Evolutionary conservation across 1,284 basidiomycete genomes (phyloP).

Genomic region (Rhodotorula sp.): DNA sequence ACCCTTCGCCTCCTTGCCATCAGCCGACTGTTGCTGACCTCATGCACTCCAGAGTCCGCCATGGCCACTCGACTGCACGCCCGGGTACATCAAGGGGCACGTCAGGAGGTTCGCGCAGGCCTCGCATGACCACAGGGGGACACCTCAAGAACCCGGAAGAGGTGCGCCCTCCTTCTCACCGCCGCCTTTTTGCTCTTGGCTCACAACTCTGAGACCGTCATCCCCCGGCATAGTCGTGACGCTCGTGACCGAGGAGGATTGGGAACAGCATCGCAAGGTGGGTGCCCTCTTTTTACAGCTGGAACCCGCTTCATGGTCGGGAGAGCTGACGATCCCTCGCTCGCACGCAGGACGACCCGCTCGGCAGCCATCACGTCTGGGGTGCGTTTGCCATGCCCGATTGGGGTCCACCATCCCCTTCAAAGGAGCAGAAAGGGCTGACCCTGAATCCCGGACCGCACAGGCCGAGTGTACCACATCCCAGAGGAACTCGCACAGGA

Average conservation of each 20-base stretch:
- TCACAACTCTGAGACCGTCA: too few species aligned
- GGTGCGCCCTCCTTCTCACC: too few species aligned
- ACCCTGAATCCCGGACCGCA: not conserved
- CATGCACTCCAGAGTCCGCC: constrained; percentile 33
- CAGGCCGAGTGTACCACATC: constrained; percentile 36
- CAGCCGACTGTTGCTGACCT: not conserved
- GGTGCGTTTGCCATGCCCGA: constrained; percentile 7
- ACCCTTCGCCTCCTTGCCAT: too few species aligned
- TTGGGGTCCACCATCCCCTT: constrained; percentile 20
- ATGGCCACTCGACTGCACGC: constrained; percentile 42
- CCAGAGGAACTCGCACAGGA: constrained; percentile 14
- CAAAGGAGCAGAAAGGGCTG: not conserved
- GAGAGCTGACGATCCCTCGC: not conserved
- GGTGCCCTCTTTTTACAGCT: not conserved
- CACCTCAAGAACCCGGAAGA: constrained; percentile 38
- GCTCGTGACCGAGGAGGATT: constrained; percentile 27
- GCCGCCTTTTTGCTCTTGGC: too few species aligned
- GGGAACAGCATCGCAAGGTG: constrained; percentile 31
- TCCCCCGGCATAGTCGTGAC: constrained; percentile 29
- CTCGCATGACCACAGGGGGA: constrained; percentile 69
- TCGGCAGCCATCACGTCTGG: constrained; percentile 37
- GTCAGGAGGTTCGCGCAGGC: constrained; percentile 81
- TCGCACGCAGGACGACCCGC: constrained; percentile 27
- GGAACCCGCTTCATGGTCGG: too few species aligned
- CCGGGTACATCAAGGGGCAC: constrained; percentile 81